A percentile compares a stretch with the other conserved stretches of the same genome.
phyloP scores from a whole-genome alignment of 2,329 filamentous ascomycete species.

The Pseudocercospora eumusae region DNA sequence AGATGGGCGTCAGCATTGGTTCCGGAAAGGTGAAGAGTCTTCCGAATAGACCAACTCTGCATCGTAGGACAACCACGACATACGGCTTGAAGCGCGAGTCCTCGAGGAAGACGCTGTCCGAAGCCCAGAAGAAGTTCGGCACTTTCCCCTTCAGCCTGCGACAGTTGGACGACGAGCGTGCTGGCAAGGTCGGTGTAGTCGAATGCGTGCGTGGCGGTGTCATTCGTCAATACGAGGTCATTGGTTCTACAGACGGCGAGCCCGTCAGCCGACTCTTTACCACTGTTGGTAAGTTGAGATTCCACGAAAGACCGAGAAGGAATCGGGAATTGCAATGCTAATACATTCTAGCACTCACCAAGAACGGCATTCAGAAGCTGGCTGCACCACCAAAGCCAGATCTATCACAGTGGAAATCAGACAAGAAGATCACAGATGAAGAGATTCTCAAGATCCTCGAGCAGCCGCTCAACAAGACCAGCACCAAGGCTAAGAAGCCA shows the following conservation, averaged over 20 bases:
- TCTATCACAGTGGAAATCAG: constrained; percentile 79
- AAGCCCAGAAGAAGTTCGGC: constrained; percentile 96
- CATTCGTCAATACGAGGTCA: constrained; percentile 92
- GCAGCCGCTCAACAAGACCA: constrained; percentile 69
- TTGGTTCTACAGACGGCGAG: constrained; percentile 86
- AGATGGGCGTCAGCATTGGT: constrained; percentile 88
- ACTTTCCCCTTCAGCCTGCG: constrained; percentile 97
- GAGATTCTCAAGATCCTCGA: constrained; percentile 94
- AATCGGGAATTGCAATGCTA: background rate
- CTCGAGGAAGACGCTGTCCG: constrained; percentile 87
- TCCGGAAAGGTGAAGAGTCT: constrained; percentile 93
- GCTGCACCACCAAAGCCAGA: constrained; percentile 75
- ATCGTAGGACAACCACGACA: constrained; percentile 88
- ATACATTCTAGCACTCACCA: constrained; percentile 73
- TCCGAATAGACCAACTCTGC: constrained; percentile 83
- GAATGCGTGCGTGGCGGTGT: constrained; percentile 94
- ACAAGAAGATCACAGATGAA: constrained; percentile 97
- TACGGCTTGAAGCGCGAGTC: constrained; percentile 93
- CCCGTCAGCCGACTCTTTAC: constrained; percentile 85
- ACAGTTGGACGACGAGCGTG: constrained; percentile 94
- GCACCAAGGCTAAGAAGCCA: constrained; percentile 74
- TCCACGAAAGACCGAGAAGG: background rate
- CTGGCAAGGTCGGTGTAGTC: constrained; percentile 91
- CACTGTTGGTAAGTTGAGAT: constrained; percentile 74
- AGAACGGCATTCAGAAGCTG: constrained; percentile 91